A percentile compares a stretch with the other conserved stretches of the same genome.
These are phyloP conservation scores for Microdochium bolleyi DNA, from an alignment of 2,329 filamentous ascomycete genomes.

Conservation along the genomic window DNA sequence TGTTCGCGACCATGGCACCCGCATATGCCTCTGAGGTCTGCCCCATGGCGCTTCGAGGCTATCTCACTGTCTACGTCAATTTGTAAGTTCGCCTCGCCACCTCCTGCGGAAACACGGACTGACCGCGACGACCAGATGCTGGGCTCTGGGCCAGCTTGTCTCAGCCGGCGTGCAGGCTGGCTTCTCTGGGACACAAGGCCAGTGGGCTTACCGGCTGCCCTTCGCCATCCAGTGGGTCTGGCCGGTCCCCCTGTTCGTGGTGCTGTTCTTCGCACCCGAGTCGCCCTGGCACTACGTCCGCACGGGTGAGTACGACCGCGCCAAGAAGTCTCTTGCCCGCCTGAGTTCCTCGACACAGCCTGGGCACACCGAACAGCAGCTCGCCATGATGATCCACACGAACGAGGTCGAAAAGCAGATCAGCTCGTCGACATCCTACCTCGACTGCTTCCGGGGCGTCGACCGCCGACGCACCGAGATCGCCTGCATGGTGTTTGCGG, in stretches of 20 bases:
- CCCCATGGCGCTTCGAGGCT: neutral
- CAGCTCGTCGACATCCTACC: slow-evolving; percentile 19
- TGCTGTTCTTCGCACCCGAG: slow-evolving; percentile 26
- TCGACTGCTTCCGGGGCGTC: slow-evolving; percentile 26
- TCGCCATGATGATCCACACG: slow-evolving; percentile 29
- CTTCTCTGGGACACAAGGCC: slow-evolving; percentile 14
- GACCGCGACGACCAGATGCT: slow-evolving; percentile 12
- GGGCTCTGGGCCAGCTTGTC: slow-evolving; percentile 29
- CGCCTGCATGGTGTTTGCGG: slow-evolving; percentile 15
- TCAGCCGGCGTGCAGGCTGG: slow-evolving; percentile 22
- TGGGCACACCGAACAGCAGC: slow-evolving; percentile 19
- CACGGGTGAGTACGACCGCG: slow-evolving; percentile 17
- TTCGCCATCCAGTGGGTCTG: slow-evolving; percentile 32
- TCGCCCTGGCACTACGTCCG: slow-evolving; percentile 30
- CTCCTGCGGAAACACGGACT: too few relatives aligned
- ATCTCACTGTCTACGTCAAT: neutral
- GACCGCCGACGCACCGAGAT: slow-evolving; percentile 24
- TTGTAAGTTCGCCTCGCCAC: neutral
- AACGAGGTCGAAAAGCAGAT: slow-evolving; percentile 19
- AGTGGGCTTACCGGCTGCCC: slow-evolving; percentile 28
- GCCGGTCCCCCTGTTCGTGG: slow-evolving; percentile 22
- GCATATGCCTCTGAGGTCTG: neutral
- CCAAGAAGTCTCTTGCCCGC: slow-evolving; percentile 17
- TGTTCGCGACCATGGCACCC: neutral
- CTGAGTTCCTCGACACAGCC: slow-evolving; percentile 5